Conservation (phyloP, 306 rosid genomes). For the Mimosa bimucronata region DNA sequence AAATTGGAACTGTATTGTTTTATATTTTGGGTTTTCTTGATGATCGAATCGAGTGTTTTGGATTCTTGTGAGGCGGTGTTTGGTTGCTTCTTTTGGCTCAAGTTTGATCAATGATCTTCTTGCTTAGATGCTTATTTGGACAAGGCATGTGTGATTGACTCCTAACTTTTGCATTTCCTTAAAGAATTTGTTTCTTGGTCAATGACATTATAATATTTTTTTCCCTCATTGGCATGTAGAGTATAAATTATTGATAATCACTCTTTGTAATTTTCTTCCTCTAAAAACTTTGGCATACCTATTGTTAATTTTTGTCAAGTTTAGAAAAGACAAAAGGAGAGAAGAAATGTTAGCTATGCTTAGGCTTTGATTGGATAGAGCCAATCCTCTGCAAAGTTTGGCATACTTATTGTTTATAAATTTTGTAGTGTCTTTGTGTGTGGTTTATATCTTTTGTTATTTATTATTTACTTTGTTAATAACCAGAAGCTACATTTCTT, state of each 20-base stretch:
- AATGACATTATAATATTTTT: slow-evolving; percentile 3
- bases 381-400: not conserved
- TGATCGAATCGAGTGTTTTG: slow-evolving; percentile 10
- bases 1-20: not conserved
- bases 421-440: not conserved
- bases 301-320: no score
- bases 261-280: not conserved
- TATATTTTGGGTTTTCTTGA: no score
- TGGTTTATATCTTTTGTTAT: not conserved
- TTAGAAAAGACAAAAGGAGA: not conserved
- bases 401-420: not conserved
- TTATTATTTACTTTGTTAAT: not conserved
- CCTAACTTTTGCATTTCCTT: not conserved
- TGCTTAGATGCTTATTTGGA: not conserved
- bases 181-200: not conserved
- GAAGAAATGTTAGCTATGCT: not conserved
- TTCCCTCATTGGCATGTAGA: not conserved
- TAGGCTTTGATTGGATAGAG: not conserved
- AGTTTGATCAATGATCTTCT: slow-evolving; percentile 10
- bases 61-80: not conserved
- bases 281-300: no score
- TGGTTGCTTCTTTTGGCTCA: not conserved
- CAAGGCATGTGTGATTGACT: not conserved
- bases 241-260: not conserved
- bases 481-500: not conserved